These are phyloP conservation scores for Tolypocladium tropicale DNA, from an alignment of 2,329 filamentous ascomycete genomes.

Conservation along the genomic window DNA sequence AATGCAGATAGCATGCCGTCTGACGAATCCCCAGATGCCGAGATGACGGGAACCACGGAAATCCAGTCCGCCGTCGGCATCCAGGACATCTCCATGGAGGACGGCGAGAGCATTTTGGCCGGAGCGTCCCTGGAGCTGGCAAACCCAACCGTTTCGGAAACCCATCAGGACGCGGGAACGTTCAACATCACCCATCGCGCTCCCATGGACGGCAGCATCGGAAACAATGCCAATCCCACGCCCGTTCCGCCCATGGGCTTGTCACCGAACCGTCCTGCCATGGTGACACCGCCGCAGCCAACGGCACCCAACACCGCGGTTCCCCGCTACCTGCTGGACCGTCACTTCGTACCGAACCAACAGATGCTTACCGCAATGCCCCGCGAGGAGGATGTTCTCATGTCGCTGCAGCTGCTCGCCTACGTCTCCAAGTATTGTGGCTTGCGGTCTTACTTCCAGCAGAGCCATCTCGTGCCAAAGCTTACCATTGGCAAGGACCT, in stretches of 20 bases:
- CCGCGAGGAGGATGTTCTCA: constrained; percentile 91
- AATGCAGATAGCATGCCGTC: constrained; percentile 73
- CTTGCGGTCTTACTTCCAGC: constrained; percentile 87
- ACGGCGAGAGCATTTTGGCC: constrained; percentile 69
- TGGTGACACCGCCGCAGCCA: constrained; percentile 66
- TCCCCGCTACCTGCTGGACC: constrained; percentile 70
- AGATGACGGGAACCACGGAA: constrained; percentile 70
- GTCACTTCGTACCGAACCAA: constrained; percentile 56
- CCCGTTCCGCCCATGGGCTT: constrained; percentile 59
- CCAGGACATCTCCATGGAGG: constrained; percentile 70
- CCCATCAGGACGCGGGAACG: constrained; percentile 70
- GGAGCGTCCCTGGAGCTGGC: constrained; percentile 64
- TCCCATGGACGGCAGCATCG: constrained; percentile 74
- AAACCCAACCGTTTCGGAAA: constrained; percentile 70
- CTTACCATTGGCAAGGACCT: constrained; percentile 85
- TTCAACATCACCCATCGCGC: constrained; percentile 90
- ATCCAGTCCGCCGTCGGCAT: constrained; percentile 77
- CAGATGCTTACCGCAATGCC: constrained; percentile 85
- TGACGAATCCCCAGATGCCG: constrained; percentile 66
- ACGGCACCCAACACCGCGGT: constrained; percentile 60
- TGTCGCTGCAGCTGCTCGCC: constrained; percentile 92
- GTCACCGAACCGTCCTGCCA: constrained; percentile 61
- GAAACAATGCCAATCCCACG: constrained; percentile 59
- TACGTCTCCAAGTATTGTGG: constrained; percentile 99
- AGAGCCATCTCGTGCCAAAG: constrained; percentile 84